Conservation (phyloP, 1,284 basidiomycete species). For the Papiliotrema flavescens region DNA sequence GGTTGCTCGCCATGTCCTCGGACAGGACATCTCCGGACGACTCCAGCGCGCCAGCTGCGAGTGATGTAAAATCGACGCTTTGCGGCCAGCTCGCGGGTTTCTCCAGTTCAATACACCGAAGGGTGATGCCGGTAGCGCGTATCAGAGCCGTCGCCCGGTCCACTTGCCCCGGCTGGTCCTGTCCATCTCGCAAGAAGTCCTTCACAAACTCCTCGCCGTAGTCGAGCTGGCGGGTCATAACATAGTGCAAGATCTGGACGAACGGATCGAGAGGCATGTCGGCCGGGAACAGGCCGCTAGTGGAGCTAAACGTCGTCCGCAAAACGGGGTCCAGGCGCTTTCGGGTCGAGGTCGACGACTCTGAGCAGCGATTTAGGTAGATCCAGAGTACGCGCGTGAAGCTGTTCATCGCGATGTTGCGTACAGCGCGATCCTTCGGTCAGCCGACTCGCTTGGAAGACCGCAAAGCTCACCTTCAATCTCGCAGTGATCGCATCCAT, state of each 20-base stretch:
- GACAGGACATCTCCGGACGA: conserved; percentile 64
- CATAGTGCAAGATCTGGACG: conserved; percentile 74
- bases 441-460: conserved; percentile 2
- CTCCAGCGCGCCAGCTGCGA: conserved; percentile 60
- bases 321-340: conserved; percentile 73
- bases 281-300: conserved; percentile 60
- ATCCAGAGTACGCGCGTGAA: conserved; percentile 85
- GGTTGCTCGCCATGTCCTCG: conserved; percentile 56
- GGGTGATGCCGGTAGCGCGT: conserved; percentile 70
- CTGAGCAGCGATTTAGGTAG: conserved; percentile 88
- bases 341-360: conserved; percentile 71
- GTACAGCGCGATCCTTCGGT: conserved; percentile 67
- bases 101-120: conserved; percentile 70
- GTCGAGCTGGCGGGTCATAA: conserved; percentile 80
- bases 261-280: conserved; percentile 77
- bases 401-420: conserved; percentile 75
- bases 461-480: conserved; percentile 65
- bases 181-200: conserved; percentile 63
- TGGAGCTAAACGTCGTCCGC: conserved; percentile 73
- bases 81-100: conserved; percentile 72
- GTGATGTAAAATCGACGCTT: conserved; percentile 62
- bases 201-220: conserved; percentile 78
- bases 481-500: conserved; percentile 69
- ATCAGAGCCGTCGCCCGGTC: conserved; percentile 73
- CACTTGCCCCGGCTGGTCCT: conserved; percentile 54